A percentile compares a stretch with the other conserved stretches of the same genome.
phyloP scores from a whole-genome alignment of 208 protist genomes.

The Vickermania spadyakhi region DNA sequence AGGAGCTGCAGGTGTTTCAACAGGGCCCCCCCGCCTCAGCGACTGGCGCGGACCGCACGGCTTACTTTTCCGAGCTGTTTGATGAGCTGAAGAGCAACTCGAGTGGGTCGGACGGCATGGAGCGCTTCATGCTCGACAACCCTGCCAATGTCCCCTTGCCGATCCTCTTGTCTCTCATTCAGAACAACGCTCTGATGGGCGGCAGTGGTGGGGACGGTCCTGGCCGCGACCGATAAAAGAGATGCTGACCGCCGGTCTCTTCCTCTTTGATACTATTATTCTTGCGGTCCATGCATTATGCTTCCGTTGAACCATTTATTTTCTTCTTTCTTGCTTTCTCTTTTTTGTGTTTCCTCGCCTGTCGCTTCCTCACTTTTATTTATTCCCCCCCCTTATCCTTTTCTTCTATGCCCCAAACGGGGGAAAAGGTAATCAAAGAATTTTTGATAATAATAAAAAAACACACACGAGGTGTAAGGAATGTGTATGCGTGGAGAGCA shows the following conservation, averaged over 20 bases:
- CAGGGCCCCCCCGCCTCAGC: conserved; percentile 28
- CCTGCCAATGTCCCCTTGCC: conserved; percentile 78
- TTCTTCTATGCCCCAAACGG: too few relatives aligned
- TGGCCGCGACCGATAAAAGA: not conserved
- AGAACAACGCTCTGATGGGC: conserved; percentile 13
- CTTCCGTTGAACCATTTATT: too few relatives aligned
- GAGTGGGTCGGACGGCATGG: conserved; percentile 46
- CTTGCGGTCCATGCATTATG: too few relatives aligned
- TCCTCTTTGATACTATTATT: too few relatives aligned
- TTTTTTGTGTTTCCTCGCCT: too few relatives aligned
- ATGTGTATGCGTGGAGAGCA: too few relatives aligned
- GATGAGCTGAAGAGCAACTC: conserved; percentile 35
- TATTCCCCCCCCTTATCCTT: too few relatives aligned
- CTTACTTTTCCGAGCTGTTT: conserved; percentile 62
- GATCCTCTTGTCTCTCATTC: conserved; percentile 67
- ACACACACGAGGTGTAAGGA: too few relatives aligned
- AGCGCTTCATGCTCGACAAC: conserved; percentile 78
- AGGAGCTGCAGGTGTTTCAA: conserved; percentile 54
- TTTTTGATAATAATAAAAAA: too few relatives aligned
- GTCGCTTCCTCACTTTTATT: too few relatives aligned
- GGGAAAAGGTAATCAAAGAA: too few relatives aligned
- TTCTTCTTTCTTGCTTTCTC: too few relatives aligned
- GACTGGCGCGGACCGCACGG: conserved; percentile 43
- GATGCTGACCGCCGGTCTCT: conserved; percentile 4
- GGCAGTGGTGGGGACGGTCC: conserved; percentile 1